A percentile compares a stretch with the other conserved stretches of the same genome.
Conservation (phyloP, 2,329 filamentous ascomycete species). For the Amylocarpus encephaloides region DNA sequence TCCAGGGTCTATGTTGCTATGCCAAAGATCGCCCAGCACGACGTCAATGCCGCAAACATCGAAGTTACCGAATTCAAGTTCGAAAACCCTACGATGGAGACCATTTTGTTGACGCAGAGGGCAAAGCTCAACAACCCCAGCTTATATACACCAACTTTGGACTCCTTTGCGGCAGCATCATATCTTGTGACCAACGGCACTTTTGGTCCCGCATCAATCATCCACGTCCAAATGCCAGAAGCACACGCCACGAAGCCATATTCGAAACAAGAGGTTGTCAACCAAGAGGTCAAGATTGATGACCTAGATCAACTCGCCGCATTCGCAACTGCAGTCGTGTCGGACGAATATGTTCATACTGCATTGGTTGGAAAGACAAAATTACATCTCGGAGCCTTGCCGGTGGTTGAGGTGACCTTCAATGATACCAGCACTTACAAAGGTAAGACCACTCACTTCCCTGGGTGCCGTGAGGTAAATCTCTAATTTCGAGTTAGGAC, state of each 20-base stretch:
- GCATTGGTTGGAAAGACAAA: conserved; percentile 45
- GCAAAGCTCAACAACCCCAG: conserved; percentile 42
- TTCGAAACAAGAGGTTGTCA: conserved; percentile 39
- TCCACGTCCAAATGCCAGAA: conserved; percentile 25
- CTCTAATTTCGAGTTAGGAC: conserved; percentile 35
- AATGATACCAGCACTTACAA: conserved; percentile 52
- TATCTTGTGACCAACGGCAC: conserved; percentile 37
- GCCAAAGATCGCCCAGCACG: conserved; percentile 49
- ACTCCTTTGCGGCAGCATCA: conserved; percentile 45
- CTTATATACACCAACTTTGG: conserved; percentile 47
- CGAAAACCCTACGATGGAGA: conserved; percentile 41
- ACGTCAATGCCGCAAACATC: conserved; percentile 46
- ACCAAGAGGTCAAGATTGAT: conserved; percentile 39
- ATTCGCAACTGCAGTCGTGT: conserved; percentile 43
- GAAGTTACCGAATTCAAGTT: conserved; percentile 45
- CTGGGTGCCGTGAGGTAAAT: too few relatives aligned
- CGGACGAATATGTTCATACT: conserved; percentile 42
- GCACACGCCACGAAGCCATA: conserved; percentile 27
- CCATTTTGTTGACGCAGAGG: conserved; percentile 42
- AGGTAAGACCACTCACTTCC: conserved; percentile 33
- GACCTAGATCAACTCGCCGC: conserved; percentile 40
- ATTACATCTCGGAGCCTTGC: conserved; percentile 45
- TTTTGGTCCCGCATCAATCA: conserved; percentile 21
- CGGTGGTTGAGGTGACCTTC: conserved; percentile 45
- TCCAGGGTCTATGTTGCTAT: conserved; percentile 51